phyloP scores from a whole-genome alignment of 768 basidiomycete genomes.

The Phlebiopsis gigantea region DNA sequence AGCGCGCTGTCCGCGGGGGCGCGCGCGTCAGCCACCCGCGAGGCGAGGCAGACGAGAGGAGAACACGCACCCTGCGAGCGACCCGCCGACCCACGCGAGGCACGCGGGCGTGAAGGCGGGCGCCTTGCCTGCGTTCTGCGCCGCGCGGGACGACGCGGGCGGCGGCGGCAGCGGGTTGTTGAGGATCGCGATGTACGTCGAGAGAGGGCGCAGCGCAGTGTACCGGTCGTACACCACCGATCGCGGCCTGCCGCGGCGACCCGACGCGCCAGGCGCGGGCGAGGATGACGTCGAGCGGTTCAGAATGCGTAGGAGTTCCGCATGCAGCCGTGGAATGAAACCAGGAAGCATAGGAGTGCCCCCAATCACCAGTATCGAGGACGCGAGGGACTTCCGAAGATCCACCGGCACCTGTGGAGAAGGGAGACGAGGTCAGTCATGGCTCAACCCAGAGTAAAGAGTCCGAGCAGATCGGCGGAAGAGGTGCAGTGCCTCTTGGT shows the following conservation, averaged over 20 bases:
- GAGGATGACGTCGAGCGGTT: constrained; percentile 15
- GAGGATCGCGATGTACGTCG: constrained; percentile 71
- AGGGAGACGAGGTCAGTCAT: neutral
- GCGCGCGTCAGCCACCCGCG: neutral
- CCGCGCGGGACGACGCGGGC: constrained; percentile 42
- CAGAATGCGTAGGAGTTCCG: constrained; percentile 65
- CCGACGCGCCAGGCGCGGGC: constrained; percentile 34
- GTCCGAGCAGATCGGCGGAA: neutral
- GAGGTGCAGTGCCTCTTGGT: neutral
- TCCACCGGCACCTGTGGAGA: constrained; percentile 74
- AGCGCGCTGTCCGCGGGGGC: constrained; percentile 47
- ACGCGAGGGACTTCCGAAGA: constrained; percentile 77
- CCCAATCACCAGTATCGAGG: constrained; percentile 81
- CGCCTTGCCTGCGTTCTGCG: constrained; percentile 70
- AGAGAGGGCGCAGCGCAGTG: constrained; percentile 62
- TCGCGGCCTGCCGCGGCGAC: constrained; percentile 32
- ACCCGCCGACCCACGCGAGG: constrained; percentile 91
- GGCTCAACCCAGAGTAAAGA: neutral
- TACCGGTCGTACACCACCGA: constrained; percentile 70
- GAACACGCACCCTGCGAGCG: constrained; percentile 74
- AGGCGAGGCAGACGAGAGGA: neutral
- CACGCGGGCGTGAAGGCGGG: constrained; percentile 81
- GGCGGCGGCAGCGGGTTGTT: constrained; percentile 72
- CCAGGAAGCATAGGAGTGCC: constrained; percentile 91
- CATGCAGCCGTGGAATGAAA: constrained; percentile 84